Percentiles rank a stretch among this genome's conserved stretches.
Conservation (phyloP, 441 rosid genomes). For the Adansonia rubrostipa region DNA sequence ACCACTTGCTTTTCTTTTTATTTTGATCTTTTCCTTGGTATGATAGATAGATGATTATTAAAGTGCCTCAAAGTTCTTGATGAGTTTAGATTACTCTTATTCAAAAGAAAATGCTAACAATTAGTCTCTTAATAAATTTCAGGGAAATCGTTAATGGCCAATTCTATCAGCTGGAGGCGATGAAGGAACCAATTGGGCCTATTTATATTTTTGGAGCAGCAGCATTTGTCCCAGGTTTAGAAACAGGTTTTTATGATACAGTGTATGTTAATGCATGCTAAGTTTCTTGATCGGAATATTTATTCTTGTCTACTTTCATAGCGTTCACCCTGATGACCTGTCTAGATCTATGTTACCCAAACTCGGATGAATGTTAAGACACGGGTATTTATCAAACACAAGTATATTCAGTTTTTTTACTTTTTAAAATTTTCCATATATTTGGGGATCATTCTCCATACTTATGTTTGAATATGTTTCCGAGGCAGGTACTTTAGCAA, state of each 20-base stretch:
- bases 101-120: not conserved
- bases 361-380: no score
- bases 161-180: conserved; percentile 30
- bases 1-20: not conserved
- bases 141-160: conserved; percentile 29
- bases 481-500: not conserved
- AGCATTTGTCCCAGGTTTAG: conserved; percentile 27
- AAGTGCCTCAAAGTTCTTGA: not conserved
- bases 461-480: not conserved
- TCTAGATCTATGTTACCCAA: no score
- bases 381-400: no score
- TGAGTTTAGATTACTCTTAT: not conserved
- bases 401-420: no score
- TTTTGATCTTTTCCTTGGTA: not conserved
- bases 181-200: conserved; percentile 20
- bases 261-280: not conserved
- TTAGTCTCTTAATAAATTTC: conserved; percentile 23
- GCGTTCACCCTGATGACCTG: not conserved
- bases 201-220: conserved; percentile 31
- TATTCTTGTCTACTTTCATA: conserved; percentile 5
- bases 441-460: no score
- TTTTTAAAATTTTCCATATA: no score
- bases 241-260: conserved; percentile 15
- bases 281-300: conserved; percentile 8
- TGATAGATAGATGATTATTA: not conserved